Evolutionary conservation across 495 filamentous ascomycete genomes (phyloP), one percentile per base, ranked within the genome.

Genomic region (Xeromyces bisporus): DNA sequence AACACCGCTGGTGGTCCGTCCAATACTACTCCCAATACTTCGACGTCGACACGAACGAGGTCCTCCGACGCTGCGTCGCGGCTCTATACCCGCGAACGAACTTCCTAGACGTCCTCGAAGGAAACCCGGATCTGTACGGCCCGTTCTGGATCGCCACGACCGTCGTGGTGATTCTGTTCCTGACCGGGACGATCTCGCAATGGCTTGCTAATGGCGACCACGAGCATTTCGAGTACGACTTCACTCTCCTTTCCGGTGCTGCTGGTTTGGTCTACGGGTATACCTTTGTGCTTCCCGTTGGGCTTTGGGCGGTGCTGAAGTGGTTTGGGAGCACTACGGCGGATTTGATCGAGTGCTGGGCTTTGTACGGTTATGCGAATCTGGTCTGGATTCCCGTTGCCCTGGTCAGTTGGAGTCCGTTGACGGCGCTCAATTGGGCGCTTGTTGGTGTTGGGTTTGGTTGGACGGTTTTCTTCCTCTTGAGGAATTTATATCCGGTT

Each of bases 71-170:
- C 35, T 93, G 87, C 49, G 66, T 72, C 47, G 77, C 83, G 0
- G 73, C 86, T 14, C 57, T 96, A 15, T 92, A 78, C 56, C 89
- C 91, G 18, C 73, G 82, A 30, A 73, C 74, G 28, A 93, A 92
- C 61, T 97, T 97, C 55, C 73, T 97, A 35, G 89, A 97, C 45
- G 79, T 94, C 20, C 65, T 94, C 4, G 89, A 94, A 43, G 89
- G 85, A n/a, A 93, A 94, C 48, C 83, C 89, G 12, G 89, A 97
- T 48, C 66, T 97, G 33, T 97, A 97, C 61, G 77, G 76, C 1
- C 89, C 89, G 3, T 79, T 96, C 53, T 97, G 89, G 89, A 93
- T 97, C 58, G 91, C 91, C 7, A 96, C 89, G 1, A 94, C 89
- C 2, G 91, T 97, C 11, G 77, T 97, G 14, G 66, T 97, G 40